phyloP scores from a whole-genome alignment of 257 asterid genomes.

The Jasminum sambac region DNA sequence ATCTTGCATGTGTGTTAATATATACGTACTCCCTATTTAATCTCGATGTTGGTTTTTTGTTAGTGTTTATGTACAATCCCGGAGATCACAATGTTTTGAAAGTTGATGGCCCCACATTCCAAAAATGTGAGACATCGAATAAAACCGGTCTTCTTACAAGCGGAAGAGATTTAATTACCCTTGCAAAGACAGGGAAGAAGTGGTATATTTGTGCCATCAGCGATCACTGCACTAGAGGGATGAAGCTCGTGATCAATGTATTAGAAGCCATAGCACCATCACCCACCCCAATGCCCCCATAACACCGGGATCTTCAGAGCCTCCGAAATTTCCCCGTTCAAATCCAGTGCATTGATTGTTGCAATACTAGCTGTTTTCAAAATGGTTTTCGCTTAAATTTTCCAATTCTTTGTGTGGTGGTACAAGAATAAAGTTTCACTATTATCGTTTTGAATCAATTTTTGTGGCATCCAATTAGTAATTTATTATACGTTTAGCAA shows the following conservation, averaged over 20 bases:
- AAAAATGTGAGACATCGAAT: slow-evolving; percentile 27
- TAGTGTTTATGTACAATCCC: slow-evolving; percentile 32
- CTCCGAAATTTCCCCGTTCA: slow-evolving; percentile 13
- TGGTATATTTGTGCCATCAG: slow-evolving; percentile 42
- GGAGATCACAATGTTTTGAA: slow-evolving; percentile 36
- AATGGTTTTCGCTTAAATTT: slow-evolving; percentile 5
- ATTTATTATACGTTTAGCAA: too few species aligned
- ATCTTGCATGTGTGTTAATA: too few species aligned
- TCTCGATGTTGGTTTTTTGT: neutral
- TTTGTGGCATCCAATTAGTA: too few species aligned
- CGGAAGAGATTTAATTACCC: slow-evolving; percentile 35
- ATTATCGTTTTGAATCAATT: too few species aligned
- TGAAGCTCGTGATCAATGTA: slow-evolving; percentile 46
- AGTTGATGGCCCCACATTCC: slow-evolving; percentile 33
- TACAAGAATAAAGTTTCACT: too few species aligned
- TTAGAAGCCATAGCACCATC: neutral
- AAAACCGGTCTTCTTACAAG: neutral
- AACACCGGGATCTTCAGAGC: slow-evolving; percentile 10
- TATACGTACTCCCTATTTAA: too few species aligned
- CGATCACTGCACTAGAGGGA: slow-evolving; percentile 31
- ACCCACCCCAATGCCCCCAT: slow-evolving; percentile 19
- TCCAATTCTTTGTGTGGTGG: too few species aligned
- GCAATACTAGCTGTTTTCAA: slow-evolving; percentile 19
- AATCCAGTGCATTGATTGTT: slow-evolving; percentile 13
- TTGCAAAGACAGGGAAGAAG: slow-evolving; percentile 32